Base-by-base conservation (phyloP, 2,329 filamentous ascomycete genomes). In the Scortechinia acanthostroma region DNA sequence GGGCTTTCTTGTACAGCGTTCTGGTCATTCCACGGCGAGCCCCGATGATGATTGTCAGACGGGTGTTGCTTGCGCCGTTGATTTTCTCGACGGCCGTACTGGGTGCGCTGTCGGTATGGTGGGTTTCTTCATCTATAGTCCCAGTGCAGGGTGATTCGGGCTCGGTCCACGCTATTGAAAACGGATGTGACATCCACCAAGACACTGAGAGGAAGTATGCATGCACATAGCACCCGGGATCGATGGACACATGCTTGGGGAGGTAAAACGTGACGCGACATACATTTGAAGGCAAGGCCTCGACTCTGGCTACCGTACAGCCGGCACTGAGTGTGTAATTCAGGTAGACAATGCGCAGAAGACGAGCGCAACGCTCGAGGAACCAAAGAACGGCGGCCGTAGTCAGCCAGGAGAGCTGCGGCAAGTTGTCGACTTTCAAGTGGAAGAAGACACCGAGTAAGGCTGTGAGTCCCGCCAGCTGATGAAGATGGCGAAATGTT, bases 11-110 rank as follows among this genome's bases (percentile, higher is more conserved):
- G 67, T 77, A 81, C 35, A 84, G 69, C 44, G 71, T 68, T 45
- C 73, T 66, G 16, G 80, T 84, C 66, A 84, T 76, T 49, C 80
- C 80, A 15, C 75, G 73, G n/a, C 74, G 72, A 35, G 76, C 76
- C 47, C 71, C 68, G 56, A 78, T 70, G 53, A 84, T 69, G 45
- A 84, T n/a, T n/a, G 35, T 15, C 69, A 76, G 52, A 83, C 67
- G 44, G 56, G 54, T 4, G 64, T 68, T 44, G 55, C 52, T 55
- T 53, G n/a, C n/a, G n/a, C n/a, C n/a, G 55, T 48, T 23, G 16
- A 43, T 30, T 17, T 28, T 15, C 15, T 42, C 13, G 43, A 47
- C 53, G 13, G 50, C 48, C 21, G 50, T 42, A 14, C 49, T 37
- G 19, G 55, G 55, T n/a, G 56, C 51, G 44, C 46, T 51, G 42